Evolutionary conservation across 1,139 yeast species (phyloP), one percentile per base, ranked within the genome.

Genomic region (Petasospora rhodanensis): DNA sequence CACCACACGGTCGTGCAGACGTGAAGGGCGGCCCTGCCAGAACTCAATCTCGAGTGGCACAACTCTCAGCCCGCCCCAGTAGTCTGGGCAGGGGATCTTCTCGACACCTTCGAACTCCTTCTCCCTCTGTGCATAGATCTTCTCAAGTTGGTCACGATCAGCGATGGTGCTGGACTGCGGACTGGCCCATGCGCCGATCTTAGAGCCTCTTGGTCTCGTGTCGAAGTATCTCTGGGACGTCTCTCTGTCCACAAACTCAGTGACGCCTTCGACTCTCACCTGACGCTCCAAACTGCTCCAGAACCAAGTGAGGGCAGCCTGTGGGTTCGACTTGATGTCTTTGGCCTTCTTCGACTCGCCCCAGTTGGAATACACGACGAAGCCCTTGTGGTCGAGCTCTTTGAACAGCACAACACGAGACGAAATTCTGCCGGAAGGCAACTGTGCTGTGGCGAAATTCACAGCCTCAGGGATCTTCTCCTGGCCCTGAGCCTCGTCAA

Each of bases 151-250:
- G 13, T 72, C 70, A 45, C 96, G 68, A 24, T 66, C 59, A 14
- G 57, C 51, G 20, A 91, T 67, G 1, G 65, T 68, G 37, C 70
- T 67, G 26, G 89, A 77, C 64, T 91, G 98, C 2, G 95, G 94
- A 27, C 94, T 80, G 0, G 97, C 83, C 96, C 96, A 89, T 0
- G 98, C 98, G 16, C 98, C 97, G 41, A 91, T 78, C 54, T 84
- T 78, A 15, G 95, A 83, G 6, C 94, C 96, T 41, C 95, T 69
- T 22, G 98, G 97, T 52, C 98, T 71, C 2, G 95, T 82, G 35
- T 75, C 71, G 59, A 76, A 91, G 60, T 91, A 91, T 35, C 79
- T 68, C 48, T 80, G 77, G 8, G 87, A 73, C 24, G 83, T 85
- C 47, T 82, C 89, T 40, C 79, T 68, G 20, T 76, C 66, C 21